Conservation (phyloP, 108 stramenopile genomes). For the Nitzschia sp. region DNA sequence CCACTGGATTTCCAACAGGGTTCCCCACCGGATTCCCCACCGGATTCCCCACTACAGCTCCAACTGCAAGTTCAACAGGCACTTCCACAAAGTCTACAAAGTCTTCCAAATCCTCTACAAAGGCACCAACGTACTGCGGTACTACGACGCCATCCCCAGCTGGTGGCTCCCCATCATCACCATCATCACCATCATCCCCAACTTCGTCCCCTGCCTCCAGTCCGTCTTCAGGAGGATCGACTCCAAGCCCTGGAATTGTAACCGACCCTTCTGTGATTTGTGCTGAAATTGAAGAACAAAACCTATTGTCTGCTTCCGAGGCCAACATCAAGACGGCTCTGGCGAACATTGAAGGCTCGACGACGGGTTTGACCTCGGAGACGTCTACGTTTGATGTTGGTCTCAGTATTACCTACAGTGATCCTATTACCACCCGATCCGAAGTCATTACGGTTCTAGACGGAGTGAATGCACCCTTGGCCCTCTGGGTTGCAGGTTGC, state of each 20-base stretch:
- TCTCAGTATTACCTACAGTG: background rate
- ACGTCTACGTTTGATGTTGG: background rate
- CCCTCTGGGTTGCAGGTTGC: constrained; percentile 14
- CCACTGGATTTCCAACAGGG: background rate
- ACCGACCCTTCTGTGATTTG: background rate
- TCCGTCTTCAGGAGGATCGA: background rate
- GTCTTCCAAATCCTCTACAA: background rate
- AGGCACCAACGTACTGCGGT: background rate
- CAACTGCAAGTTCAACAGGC: background rate
- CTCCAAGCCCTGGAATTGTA: background rate
- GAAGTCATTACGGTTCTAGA: background rate
- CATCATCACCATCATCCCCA: background rate
- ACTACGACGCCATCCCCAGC: background rate
- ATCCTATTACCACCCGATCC: background rate
- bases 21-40: background rate
- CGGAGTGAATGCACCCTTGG: constrained; percentile 5
- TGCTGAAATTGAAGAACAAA: background rate
- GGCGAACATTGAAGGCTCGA: background rate
- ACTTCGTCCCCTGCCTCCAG: background rate
- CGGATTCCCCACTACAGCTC: background rate
- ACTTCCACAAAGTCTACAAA: background rate
- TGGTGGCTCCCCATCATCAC: background rate
- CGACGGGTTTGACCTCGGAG: background rate
- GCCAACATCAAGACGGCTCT: background rate
- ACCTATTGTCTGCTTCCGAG: background rate